Evolutionary conservation across 805 yeast species (phyloP), one percentile per base, ranked within the genome.

Genomic region (Wickerhamiella siamensis): DNA sequence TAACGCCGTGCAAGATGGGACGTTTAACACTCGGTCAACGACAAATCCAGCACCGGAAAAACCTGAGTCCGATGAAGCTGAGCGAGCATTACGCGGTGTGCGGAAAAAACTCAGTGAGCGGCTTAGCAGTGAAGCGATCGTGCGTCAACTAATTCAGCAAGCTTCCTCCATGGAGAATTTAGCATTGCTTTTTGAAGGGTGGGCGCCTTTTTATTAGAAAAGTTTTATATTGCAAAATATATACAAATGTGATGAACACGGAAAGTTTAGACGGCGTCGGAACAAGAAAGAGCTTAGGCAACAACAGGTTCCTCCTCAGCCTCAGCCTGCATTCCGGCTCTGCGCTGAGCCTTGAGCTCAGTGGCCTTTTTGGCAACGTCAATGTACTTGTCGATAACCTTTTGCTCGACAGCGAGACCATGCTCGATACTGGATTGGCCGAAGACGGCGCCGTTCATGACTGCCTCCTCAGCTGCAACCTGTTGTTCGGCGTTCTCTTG

Each of bases 361-460:
- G 93, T 77, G 49, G 71, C 71, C 55, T 73, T 77, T 26, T 66
- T 61, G 12, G 94, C 95, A 44, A 75, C 74, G 40, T 59, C 64
- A 51, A 73, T 75, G 94, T 95, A 88, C 46, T 71, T 66, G 44
- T 75, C 79, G 40, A 88, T 70, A 33, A 71, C 70, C 48, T 66
- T 65, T 57, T 80, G 82, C 64, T 88, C 98, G 51, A 70, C 67
- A 42, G 70, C 69, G 41, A 83, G 61, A 51, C 91, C 93, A 54
- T 68, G 66, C 40, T 79, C 81, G 45, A 84, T 60, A 47, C 75
- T 62, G 29, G 82, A 65, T 31, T 71, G 65, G 32, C 74, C 74
- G 60, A 68, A 83, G 6, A 77, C 72, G 1, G 93, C 79, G 17
- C 97, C 96, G 56, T 67, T 75, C 94, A 91, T 79, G 43, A 67